phyloP scores from a whole-genome alignment of 805 yeast species.

The Blastobotrys chiropterorum region DNA sequence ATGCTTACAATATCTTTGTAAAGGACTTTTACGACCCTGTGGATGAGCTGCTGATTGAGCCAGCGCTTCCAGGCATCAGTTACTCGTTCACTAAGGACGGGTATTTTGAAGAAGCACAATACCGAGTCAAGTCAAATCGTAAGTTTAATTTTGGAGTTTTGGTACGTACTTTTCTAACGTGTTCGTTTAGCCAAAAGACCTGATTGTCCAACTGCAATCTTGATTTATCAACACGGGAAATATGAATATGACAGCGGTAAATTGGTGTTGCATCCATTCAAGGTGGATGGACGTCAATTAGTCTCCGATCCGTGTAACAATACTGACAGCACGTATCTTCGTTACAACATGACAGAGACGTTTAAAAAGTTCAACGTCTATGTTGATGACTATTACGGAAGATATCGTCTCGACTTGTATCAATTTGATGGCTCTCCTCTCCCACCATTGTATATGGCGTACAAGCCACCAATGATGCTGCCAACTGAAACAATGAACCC shows the following conservation, averaged over 20 bases:
- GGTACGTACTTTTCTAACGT: no score
- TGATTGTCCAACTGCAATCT: slow-evolving; percentile 73
- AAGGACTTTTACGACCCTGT: slow-evolving; percentile 82
- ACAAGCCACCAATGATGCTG: slow-evolving; percentile 91
- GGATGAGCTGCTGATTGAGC: slow-evolving; percentile 90
- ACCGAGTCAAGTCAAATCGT: slow-evolving; percentile 65
- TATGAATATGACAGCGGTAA: slow-evolving; percentile 64
- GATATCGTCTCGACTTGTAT: slow-evolving; percentile 65
- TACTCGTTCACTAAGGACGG: slow-evolving; percentile 93
- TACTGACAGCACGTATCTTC: slow-evolving; percentile 45
- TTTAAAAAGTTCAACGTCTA: slow-evolving; percentile 53
- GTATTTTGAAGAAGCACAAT: slow-evolving; percentile 80
- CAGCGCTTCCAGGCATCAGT: slow-evolving; percentile 90
- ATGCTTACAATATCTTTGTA: not conserved
- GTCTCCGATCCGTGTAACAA: slow-evolving; percentile 78
- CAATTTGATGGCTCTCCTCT: slow-evolving; percentile 66
- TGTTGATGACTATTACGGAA: slow-evolving; percentile 78
- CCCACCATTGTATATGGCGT: slow-evolving; percentile 88
- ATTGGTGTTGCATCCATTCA: slow-evolving; percentile 62
- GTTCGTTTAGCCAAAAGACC: no score
- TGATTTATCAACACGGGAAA: slow-evolving; percentile 86
- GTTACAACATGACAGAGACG: slow-evolving; percentile 64
- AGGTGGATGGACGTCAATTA: slow-evolving; percentile 88
- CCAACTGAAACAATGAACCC: slow-evolving; percentile 92
- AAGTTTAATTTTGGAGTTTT: no score